Base-by-base conservation (phyloP, 257 asterid species). In the Solanum microdontum region DNA sequence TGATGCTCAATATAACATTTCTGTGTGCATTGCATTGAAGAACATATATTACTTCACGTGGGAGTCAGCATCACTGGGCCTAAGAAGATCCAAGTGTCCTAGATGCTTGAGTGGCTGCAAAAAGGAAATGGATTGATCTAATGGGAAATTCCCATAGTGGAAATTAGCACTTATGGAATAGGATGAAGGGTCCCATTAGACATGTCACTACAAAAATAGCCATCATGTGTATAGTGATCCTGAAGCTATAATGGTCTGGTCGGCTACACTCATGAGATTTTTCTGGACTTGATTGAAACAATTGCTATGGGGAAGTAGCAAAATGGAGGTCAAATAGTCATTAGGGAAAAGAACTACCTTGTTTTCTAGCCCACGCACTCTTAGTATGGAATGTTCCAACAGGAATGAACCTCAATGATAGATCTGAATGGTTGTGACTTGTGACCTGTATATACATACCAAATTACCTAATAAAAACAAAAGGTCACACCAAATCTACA, bases 31-130 rank as follows among this genome's bases (percentile, higher is more conserved):
- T 82, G 58, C 39, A 51, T 69, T 55, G 32, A 51, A 58, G 75
- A 33, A 32, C 32, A 26, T 37, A 14, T 7, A 26, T 39, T 45
- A 70, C 86, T 85, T 88, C 89, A 89, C 73, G 89, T 90, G 94
- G 36, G 87, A 58, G 89, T 91, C 92, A 87, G 76, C 90, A 80
- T 89, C 91, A 86, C n/a, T 58, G 86, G 86, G 84, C 70, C 60
- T 33, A 34, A 37, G 43, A 64, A 64, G 37, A 23, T 77, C 84
- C 88, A 80, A 32, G 73, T 36, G 48, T 87, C 82, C 85, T 68
- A 48, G 69, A 15, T 82, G 69, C 69, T 82, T 30, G 85, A 82
- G 85, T 82, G 85, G 43, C 28, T 3, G 58, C 73, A 86, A 87
- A 89, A 60, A 51, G 84, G 91, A 85, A 89, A 82, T 91, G 87